phyloP scores from a whole-genome alignment of 1,284 basidiomycete genomes.

The Ganoderma leucocontextum region DNA sequence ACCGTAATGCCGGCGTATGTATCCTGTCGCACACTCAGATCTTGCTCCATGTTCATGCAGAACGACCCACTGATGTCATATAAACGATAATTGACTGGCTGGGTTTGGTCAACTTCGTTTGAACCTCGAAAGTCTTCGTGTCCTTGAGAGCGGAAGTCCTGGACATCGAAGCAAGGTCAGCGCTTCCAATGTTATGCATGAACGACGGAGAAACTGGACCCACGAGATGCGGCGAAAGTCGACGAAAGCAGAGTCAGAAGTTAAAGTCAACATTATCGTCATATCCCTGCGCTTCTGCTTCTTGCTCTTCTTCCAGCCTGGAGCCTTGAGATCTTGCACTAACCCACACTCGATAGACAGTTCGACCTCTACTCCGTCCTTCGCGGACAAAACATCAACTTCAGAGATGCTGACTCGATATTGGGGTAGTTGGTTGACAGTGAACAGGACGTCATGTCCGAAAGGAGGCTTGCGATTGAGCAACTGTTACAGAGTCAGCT shows the following conservation, averaged over 20 bases:
- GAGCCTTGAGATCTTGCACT: conserved; percentile 39
- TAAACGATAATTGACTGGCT: conserved; percentile 74
- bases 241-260: conserved; percentile 74
- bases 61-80: conserved; percentile 64
- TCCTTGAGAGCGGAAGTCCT: conserved; percentile 73
- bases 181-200: not conserved
- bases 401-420: conserved; percentile 64
- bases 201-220: conserved; percentile 37
- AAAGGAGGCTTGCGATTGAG: conserved; percentile 79
- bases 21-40: conserved; percentile 56
- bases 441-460: conserved; percentile 70
- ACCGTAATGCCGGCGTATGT: conserved; percentile 69
- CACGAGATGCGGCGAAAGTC: conserved; percentile 82
- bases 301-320: conserved; percentile 51
- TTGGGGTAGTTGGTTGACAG: conserved; percentile 68
- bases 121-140: conserved; percentile 64
- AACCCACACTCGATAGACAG: conserved; percentile 67
- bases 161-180: not conserved
- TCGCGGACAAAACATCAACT: conserved; percentile 44
- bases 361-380: conserved; percentile 65
- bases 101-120: conserved; percentile 68
- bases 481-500: conserved; percentile 52
- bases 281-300: conserved; percentile 58
- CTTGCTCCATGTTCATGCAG: not conserved
- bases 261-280: conserved; percentile 75